Conservation (phyloP, 2,329 filamentous ascomycete genomes). For the Arthrobotrys entomopaga region DNA sequence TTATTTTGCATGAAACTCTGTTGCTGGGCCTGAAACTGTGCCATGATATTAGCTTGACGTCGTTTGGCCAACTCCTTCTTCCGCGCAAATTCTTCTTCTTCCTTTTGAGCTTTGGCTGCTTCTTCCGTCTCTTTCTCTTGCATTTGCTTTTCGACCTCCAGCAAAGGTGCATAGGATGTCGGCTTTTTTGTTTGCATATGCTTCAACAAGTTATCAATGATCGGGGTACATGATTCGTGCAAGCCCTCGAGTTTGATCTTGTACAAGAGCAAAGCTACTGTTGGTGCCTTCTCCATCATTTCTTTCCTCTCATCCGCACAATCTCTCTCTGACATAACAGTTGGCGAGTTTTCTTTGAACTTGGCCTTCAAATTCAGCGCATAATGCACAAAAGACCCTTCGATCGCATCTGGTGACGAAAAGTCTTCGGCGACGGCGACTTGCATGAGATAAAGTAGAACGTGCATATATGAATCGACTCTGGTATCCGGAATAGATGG, state of each 20-base stretch:
- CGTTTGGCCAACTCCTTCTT: slow-evolving; percentile 92
- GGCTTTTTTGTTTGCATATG: slow-evolving; percentile 86
- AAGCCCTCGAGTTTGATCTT: slow-evolving; percentile 73
- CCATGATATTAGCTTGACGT: slow-evolving; percentile 93
- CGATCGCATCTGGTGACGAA: slow-evolving; percentile 65
- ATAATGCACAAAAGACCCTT: slow-evolving; percentile 76
- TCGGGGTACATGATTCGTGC: slow-evolving; percentile 80
- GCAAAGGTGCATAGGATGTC: slow-evolving; percentile 72
- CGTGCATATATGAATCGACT: slow-evolving; percentile 89
- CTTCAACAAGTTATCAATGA: slow-evolving; percentile 83
- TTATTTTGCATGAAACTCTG: slow-evolving; percentile 84
- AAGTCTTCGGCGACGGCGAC: slow-evolving; percentile 87
- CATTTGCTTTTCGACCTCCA: slow-evolving; percentile 78
- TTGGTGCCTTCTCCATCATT: slow-evolving; percentile 70
- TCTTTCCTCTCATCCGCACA: slow-evolving; percentile 65
- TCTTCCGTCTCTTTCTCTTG: slow-evolving; percentile 67
- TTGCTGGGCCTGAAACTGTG: slow-evolving; percentile 96
- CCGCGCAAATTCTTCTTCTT: slow-evolving; percentile 78
- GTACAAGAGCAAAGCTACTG: slow-evolving; percentile 69
- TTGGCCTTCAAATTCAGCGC: slow-evolving; percentile 66
- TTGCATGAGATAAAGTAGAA: slow-evolving; percentile 86
- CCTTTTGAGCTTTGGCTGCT: slow-evolving; percentile 77
- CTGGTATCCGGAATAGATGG: slow-evolving; percentile 81
- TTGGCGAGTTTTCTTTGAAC: background rate
- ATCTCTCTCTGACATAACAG: slow-evolving; percentile 21